Base-by-base conservation (phyloP, 257 asterid species). In the Nyctanthes arbortristis region DNA sequence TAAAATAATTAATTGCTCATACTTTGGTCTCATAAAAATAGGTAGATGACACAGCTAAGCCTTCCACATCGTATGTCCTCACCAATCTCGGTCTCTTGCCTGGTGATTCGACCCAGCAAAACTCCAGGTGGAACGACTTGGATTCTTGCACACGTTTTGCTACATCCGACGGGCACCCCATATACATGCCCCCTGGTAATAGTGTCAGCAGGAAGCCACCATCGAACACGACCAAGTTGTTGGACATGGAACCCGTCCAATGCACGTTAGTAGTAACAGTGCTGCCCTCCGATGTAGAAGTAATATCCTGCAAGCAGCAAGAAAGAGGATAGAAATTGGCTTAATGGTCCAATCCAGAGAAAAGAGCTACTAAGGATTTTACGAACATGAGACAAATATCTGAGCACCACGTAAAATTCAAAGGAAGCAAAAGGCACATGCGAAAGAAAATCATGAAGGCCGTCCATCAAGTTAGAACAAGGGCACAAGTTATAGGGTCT, bases 51-150 rank as follows among this genome's bases (percentile, higher is more conserved):
- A 93, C 98, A 1, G 84, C 96, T 40, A 88, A 72, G 75, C 98
- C 97, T 77, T 90, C 96, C 20, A 84, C 78, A 64, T 93, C 98
- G n/a, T 70, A 93, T 7, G 98, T 93, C 22, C 98, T 92, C 3
- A 93, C 88, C 52, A 93, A 77, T 78, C 97, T 84, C 62, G 88
- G 98, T 73, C 98, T 85, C 87, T 75, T 87, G 61, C 76, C 74
- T 0, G 93, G 92, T 7, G 93, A 87, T 72, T 90, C 96, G 13
- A 81, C 84, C 98, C 98, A 90, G 73, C 97, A 93, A 14, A 93
- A 66, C 67, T 93, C 98, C 80, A 93, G 74, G 75, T 90, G 97
- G 79, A 93, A 93, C 12, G 97, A 80, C 79, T 81, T 88, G 57
- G 78, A 87, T 67, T 93, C 98, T 83, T 84, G 88, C 59, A 90